Conservation (phyloP, 2,329 filamentous ascomycete species). For the Immersiporthe knoxdaviesiana region DNA sequence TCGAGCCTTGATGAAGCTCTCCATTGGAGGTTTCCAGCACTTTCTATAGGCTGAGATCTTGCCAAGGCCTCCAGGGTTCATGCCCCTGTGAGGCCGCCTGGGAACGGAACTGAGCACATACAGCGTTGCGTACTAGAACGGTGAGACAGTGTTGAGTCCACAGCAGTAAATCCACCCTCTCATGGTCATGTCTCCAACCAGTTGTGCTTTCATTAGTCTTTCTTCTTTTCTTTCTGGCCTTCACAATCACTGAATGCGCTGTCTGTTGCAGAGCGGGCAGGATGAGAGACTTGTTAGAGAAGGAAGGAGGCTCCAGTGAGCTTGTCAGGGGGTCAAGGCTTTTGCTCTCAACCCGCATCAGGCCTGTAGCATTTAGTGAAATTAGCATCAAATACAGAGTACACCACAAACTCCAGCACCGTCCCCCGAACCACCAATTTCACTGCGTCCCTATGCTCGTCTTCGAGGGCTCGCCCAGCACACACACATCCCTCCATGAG, state of each 20-base stretch:
- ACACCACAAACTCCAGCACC: background rate
- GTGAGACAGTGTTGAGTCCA: too few species aligned
- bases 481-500: constrained; percentile 62
- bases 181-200: background rate
- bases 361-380: background rate
- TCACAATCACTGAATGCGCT: background rate
- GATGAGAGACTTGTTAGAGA: background rate
- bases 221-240: too few species aligned
- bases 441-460: background rate
- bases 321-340: background rate
- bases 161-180: background rate
- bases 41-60: background rate
- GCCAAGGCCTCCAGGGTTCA: background rate
- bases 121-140: background rate
- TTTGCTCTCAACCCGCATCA: constrained; percentile 5
- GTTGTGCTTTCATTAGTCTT: background rate
- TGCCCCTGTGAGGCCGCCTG: background rate
- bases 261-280: background rate
- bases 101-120: background rate
- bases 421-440: background rate
- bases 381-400: constrained; percentile 11
- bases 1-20: background rate
- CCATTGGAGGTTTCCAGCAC: background rate
- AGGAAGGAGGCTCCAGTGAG: background rate
- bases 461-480: too few species aligned